Conservation (phyloP, 2,329 filamentous ascomycete genomes). For the Paecilomyces fulvus region DNA sequence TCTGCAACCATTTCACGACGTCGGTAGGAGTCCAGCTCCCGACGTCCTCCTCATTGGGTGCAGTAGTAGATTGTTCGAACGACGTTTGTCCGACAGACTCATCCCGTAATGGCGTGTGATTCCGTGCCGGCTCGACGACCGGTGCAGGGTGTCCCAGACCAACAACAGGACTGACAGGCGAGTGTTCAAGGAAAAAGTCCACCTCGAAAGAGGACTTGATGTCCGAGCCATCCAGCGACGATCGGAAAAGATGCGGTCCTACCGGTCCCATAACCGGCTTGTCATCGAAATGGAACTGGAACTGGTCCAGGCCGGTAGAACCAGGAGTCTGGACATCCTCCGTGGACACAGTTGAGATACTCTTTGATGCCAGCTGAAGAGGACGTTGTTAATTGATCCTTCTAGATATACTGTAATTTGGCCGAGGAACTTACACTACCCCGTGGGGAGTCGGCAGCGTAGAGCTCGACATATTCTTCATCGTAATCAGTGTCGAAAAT, state of each 20-base stretch:
- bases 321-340: slow-evolving; percentile 75
- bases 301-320: slow-evolving; percentile 54
- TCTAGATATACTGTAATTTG: not conserved
- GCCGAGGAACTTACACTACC: slow-evolving; percentile 9
- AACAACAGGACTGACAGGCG: slow-evolving; percentile 6
- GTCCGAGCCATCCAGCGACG: slow-evolving; percentile 26
- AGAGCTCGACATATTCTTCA: slow-evolving; percentile 17
- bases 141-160: slow-evolving; percentile 7
- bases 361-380: slow-evolving; percentile 57
- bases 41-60: slow-evolving; percentile 18
- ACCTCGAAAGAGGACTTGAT: slow-evolving; percentile 10
- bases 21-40: slow-evolving; percentile 18
- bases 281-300: slow-evolving; percentile 51
- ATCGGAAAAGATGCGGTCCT: slow-evolving; percentile 81
- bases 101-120: slow-evolving; percentile 13
- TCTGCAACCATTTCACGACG: slow-evolving; percentile 60
- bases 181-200: slow-evolving; percentile 11
- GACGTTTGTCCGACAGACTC: slow-evolving; percentile 5
- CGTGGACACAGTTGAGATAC: slow-evolving; percentile 79
- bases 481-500: slow-evolving; percentile 29
- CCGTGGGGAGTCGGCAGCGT: slow-evolving; percentile 12
- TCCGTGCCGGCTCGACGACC: slow-evolving; percentile 8
- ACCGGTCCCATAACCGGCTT: slow-evolving; percentile 67
- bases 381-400: not conserved
- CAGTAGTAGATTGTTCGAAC: slow-evolving; percentile 14